A percentile compares a stretch with the other conserved stretches of the same genome.
These are phyloP conservation scores for Aeminium ludgeri DNA, from an alignment of 495 filamentous ascomycete genomes.

Conservation along the genomic window DNA sequence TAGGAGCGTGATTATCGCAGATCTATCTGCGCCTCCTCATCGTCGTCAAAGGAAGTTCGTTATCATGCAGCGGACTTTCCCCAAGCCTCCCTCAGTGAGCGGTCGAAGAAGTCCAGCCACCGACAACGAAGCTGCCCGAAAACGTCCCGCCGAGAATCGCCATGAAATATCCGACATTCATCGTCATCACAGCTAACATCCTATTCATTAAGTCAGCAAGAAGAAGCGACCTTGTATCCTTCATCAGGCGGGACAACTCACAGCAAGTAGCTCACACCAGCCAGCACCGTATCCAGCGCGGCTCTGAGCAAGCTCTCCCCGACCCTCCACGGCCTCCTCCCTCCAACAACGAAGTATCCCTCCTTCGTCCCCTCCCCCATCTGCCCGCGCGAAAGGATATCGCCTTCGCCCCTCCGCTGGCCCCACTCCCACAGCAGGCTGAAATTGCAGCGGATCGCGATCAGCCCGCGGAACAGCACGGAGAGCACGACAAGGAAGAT, in stretches of 20 bases:
- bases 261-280: constrained; percentile 74
- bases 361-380: no score
- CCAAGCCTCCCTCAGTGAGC: constrained; percentile 2
- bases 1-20: no score
- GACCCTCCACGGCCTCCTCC: constrained; percentile 8
- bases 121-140: constrained; percentile 33
- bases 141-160: constrained; percentile 70
- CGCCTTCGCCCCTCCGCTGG: not conserved
- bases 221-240: not conserved
- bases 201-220: constrained; percentile 27
- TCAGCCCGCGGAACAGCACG: constrained; percentile 44
- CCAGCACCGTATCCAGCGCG: constrained; percentile 44
- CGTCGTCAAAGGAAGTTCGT: no score
- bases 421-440: not conserved
- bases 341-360: not conserved
- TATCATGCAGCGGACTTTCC: no score
- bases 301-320: constrained; percentile 29
- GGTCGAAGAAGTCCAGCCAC: constrained; percentile 1
- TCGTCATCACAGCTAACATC: constrained; percentile 93
- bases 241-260: constrained; percentile 34
- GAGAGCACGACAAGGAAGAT: constrained; percentile 68
- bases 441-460: constrained; percentile 33
- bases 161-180: constrained; percentile 88
- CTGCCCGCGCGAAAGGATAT: not conserved
- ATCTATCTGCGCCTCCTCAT: no score